A percentile compares a stretch with the other conserved stretches of the same genome.
Conservation (phyloP, 495 filamentous ascomycete species). For the Delitschia confertaspora region DNA sequence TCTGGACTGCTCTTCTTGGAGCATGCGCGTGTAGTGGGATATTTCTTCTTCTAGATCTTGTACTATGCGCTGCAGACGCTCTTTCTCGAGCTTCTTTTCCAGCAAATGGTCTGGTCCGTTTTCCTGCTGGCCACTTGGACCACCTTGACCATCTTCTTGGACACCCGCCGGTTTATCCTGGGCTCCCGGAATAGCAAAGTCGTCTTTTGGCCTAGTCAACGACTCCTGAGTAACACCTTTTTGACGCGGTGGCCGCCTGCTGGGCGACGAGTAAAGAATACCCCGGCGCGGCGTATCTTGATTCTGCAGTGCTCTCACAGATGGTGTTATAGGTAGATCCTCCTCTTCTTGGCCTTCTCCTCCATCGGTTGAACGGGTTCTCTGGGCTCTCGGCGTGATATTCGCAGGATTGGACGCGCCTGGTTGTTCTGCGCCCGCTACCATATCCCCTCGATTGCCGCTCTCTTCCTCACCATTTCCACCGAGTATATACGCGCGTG, state of each 20-base stretch:
- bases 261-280: constrained; percentile 26
- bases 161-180: too few relatives aligned
- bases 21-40: constrained; percentile 3
- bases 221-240: too few relatives aligned
- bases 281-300: constrained; percentile 23
- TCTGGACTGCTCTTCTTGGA: not conserved
- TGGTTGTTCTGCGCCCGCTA: constrained; percentile 5
- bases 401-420: not conserved
- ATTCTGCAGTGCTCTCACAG: not conserved
- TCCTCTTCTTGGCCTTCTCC: constrained; percentile 15
- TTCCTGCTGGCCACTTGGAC: not conserved
- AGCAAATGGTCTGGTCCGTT: constrained; percentile 13
- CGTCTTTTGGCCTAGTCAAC: too few relatives aligned
- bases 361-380: not conserved
- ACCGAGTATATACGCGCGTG: constrained; percentile 12
- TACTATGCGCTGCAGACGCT: constrained; percentile 8
- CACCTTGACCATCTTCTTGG: too few relatives aligned
- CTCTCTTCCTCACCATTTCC: not conserved
- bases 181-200: too few relatives aligned
- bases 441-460: constrained; percentile 1
- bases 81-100: constrained; percentile 23
- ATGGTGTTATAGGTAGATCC: constrained; percentile 19
- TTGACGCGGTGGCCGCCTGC: constrained; percentile 15
- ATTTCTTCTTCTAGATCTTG: constrained; percentile 14
- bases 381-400: constrained; percentile 3